Percentiles rank a stretch among this genome's conserved stretches.
Evolutionary conservation across 805 yeast species (phyloP).

Genomic region (Candida nanaspora): DNA sequence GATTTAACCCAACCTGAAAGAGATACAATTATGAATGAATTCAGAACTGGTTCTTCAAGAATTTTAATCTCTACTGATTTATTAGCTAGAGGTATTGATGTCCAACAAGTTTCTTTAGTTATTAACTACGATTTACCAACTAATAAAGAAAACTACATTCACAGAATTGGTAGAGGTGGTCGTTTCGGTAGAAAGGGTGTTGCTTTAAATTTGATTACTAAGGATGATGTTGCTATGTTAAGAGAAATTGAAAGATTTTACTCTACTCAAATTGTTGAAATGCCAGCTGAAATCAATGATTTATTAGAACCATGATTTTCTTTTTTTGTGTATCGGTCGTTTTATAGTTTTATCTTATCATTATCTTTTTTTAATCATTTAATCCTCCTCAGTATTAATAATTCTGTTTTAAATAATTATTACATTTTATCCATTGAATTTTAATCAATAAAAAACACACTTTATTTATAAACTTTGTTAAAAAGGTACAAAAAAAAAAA

Average conservation of each 20-base stretch:
- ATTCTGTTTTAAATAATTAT: no score
- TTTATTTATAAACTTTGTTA: no score
- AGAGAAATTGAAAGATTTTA: constrained; percentile 87
- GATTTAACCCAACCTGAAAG: constrained; percentile 93
- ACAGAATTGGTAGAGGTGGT: constrained; percentile 97
- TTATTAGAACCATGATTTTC: constrained; percentile 19
- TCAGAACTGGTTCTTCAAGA: constrained; percentile 89
- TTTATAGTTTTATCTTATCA: not conserved
- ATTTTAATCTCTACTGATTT: constrained; percentile 90
- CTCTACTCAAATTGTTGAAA: constrained; percentile 83
- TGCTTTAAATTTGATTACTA: constrained; percentile 89
- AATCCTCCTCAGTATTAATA: no score
- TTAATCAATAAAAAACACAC: no score
- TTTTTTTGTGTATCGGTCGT: not conserved
- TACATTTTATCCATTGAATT: no score
- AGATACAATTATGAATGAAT: constrained; percentile 91
- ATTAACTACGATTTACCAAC: constrained; percentile 90
- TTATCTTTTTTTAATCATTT: not conserved
- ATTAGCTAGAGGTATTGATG: constrained; percentile 97
- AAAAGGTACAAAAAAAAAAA: no score
- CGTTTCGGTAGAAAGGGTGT: constrained; percentile 99
- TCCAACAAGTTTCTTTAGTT: constrained; percentile 93
- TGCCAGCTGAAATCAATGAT: constrained; percentile 63
- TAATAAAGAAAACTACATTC: constrained; percentile 89
- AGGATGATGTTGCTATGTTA: constrained; percentile 64